Conservation (phyloP, 192 early-diverging fungal genomes). For the Mortierella antarctica region DNA sequence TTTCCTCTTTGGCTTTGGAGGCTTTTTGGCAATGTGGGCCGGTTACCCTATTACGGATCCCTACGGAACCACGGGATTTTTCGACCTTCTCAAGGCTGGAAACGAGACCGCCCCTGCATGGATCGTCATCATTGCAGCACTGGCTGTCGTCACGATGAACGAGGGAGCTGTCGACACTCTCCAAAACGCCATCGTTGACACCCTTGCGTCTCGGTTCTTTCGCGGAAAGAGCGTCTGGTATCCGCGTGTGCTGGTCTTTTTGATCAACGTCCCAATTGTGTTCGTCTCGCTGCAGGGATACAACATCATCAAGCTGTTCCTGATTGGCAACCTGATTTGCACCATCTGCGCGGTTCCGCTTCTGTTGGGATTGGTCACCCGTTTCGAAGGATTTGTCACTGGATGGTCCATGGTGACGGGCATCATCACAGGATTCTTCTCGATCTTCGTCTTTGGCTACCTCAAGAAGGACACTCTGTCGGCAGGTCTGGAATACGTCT, state of each 20-base stretch:
- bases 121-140: constrained; percentile 65
- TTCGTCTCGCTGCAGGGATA: constrained; percentile 62
- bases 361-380: constrained; percentile 58
- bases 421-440: constrained; percentile 41
- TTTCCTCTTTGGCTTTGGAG: constrained; percentile 67
- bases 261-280: constrained; percentile 50
- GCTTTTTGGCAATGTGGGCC: constrained; percentile 73
- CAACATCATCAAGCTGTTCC: constrained; percentile 66
- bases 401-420: constrained; percentile 28
- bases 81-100: constrained; percentile 64
- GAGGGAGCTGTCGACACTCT: constrained; percentile 74
- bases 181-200: constrained; percentile 72
- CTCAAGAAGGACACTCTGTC: constrained; percentile 27
- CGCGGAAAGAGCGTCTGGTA: constrained; percentile 35
- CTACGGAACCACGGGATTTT: constrained; percentile 67
- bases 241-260: constrained; percentile 26
- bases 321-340: constrained; percentile 68
- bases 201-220: constrained; percentile 62
- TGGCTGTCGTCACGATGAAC: constrained; percentile 68
- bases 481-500: constrained; percentile 29
- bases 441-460: constrained; percentile 43
- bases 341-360: constrained; percentile 66
- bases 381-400: constrained; percentile 46
- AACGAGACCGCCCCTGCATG: constrained; percentile 55
- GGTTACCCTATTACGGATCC: constrained; percentile 54